Conservation (phyloP, 352 stramenopile genomes). For the Globisporangium uncinulatum region DNA sequence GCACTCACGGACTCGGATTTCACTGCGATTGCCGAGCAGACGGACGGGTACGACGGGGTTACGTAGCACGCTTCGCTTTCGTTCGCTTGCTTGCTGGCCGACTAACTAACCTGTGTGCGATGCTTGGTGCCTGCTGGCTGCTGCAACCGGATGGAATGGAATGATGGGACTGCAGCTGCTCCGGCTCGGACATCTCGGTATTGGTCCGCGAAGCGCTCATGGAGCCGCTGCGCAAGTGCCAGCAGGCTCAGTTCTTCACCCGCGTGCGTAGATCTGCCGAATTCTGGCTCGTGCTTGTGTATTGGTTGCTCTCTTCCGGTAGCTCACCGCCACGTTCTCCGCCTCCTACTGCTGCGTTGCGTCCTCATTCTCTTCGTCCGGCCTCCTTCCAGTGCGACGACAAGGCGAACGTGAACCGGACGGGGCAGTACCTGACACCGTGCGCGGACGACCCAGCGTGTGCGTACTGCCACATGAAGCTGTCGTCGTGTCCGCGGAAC, state of each 20-base stretch:
- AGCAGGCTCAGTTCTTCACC: slow-evolving; percentile 93
- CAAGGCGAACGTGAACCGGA: slow-evolving; percentile 48
- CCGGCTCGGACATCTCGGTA: slow-evolving; percentile 96
- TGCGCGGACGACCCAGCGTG: slow-evolving; percentile 82
- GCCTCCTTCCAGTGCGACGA: slow-evolving; percentile 56
- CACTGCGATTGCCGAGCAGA: slow-evolving; percentile 88
- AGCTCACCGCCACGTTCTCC: too few species aligned
- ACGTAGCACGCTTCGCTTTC: not conserved
- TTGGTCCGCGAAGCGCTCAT: slow-evolving; percentile 97
- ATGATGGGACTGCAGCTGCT: slow-evolving; percentile 43
- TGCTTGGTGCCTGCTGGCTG: too few species aligned
- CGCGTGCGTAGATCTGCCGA: slow-evolving; percentile 25
- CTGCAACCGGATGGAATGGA: not conserved
- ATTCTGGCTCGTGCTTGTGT: not conserved
- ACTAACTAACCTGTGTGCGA: too few species aligned
- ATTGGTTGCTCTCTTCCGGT: too few species aligned
- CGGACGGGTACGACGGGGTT: slow-evolving; percentile 77
- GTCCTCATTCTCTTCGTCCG: too few species aligned
- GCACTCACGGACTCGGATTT: slow-evolving; percentile 93
- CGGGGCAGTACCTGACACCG: slow-evolving; percentile 70
- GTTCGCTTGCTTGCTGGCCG: not conserved
- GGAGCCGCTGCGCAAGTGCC: slow-evolving; percentile 95
- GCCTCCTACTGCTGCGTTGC: not conserved
- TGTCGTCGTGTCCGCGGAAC: slow-evolving; percentile 62
- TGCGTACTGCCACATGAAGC: slow-evolving; percentile 88